Evolutionary conservation across 305 asterid species (phyloP), one percentile per base, ranked within the genome.

Genomic region (Euphrasia arctica): DNA sequence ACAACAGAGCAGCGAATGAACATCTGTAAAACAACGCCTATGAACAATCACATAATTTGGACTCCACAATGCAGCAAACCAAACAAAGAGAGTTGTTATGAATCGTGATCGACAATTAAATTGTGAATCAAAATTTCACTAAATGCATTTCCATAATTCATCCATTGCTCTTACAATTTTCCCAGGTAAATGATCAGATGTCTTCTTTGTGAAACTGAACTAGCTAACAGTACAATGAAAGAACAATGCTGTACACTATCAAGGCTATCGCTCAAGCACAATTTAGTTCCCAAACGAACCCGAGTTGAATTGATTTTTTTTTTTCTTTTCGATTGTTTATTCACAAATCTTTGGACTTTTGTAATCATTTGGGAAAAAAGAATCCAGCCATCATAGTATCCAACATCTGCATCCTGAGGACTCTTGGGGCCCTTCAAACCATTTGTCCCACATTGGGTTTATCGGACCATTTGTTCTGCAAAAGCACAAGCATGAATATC

Each of bases 351-450:
- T 13, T 48, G 2, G 52, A 48, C 52, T 4, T 48, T 7, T 48
- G 18, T 48, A 48, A 48, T n/a, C 5, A 48, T n/a, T 48, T 48
- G 18, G 3, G 13, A 48, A n/a, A 48, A 48, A 48, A 48, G n/a
- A 3, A 4, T 51, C 3, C 70, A 54, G 61, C 64, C 5, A 51
- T 84, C 80, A 84, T 70, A 82, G 78, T 66, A 84, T 77, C 86
- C 84, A 79, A 79, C 95, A 87, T 47, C 90, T 75, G 83, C 95
- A 87, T 67, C 85, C 74, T 4, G 86, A 75, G 52, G 91, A 72
- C 14, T 87, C 88, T 67, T 34, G 82, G 42, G 83, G 85, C 42
- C 88, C 79, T 82, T 87, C 95, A 68, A 87, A 84, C 95, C 95
- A 87, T 70, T 85, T 75, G 79, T 87, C 92, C 95, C 95, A 87